Evolutionary conservation across 352 stramenopile genomes (phyloP).

Genomic region (Hyaloperonospora arabidopsidis): DNA sequence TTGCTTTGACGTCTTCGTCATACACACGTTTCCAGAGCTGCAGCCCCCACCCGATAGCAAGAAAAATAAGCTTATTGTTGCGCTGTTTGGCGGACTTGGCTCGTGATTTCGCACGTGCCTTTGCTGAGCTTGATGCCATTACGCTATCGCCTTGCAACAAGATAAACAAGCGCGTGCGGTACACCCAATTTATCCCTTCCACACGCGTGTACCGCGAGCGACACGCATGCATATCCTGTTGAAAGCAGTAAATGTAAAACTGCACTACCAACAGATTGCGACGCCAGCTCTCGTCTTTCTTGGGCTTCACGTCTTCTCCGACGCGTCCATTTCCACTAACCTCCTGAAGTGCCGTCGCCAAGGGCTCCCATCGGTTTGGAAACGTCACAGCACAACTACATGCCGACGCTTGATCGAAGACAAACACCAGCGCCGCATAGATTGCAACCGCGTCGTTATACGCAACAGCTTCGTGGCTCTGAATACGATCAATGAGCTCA

Average conservation of each 20-base stretch:
- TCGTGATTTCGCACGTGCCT: conserved; percentile 28
- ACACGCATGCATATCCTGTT: conserved; percentile 56
- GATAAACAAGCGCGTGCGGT: conserved; percentile 48
- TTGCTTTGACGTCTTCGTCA: conserved; percentile 32
- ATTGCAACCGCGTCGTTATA: conserved; percentile 70
- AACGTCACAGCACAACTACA: conserved; percentile 59
- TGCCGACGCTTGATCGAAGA: conserved; percentile 62
- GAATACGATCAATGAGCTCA: conserved; percentile 74
- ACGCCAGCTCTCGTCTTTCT: conserved; percentile 50
- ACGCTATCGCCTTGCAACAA: conserved; percentile 43
- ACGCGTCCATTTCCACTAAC: conserved; percentile 32
- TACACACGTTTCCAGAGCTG: conserved; percentile 66
- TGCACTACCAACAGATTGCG: conserved; percentile 67
- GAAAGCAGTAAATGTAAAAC: conserved; percentile 79
- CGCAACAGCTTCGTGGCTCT: conserved; percentile 56
- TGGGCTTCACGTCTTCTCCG: conserved; percentile 21
- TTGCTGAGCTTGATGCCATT: conserved; percentile 20
- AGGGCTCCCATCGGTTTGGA: conserved; percentile 60
- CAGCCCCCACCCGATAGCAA: conserved; percentile 42
- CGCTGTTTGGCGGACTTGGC: conserved; percentile 40
- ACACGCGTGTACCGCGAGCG: conserved; percentile 40
- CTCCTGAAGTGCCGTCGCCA: conserved; percentile 54
- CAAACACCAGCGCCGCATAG: conserved; percentile 72
- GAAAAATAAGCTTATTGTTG: conserved; percentile 63
- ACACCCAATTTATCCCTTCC: conserved; percentile 47